Base-by-base conservation (phyloP, 1,139 yeast genomes). In the Debaryomycetaceae sp. region DNA sequence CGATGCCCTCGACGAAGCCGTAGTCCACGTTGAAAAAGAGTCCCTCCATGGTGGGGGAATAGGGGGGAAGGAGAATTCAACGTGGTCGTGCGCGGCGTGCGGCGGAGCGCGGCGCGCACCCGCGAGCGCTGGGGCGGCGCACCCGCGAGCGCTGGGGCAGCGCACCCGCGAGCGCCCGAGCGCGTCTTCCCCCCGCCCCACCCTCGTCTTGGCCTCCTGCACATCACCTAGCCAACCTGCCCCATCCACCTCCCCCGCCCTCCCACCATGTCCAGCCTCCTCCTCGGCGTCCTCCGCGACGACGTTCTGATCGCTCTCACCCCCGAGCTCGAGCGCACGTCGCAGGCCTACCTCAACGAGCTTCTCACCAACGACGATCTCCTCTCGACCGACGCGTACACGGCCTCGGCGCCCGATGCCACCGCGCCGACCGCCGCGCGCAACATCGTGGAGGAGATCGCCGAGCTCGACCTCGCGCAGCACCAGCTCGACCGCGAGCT, bases 1-100 rank as follows among this genome's bases (percentile, higher is more conserved):
- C 95, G 23, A 93, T 75, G 25, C 91, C 98, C 62, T 93, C 99
- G 45, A 91, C 73, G 62, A 74, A 93, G 18, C 98, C 98, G 56
- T 75, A 65, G 58, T 89, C 88, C 40, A 88, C 68, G 62, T 91
- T 91, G 62, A 91, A 91, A 58, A 66, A 83, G 31, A 85, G 69
- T 13, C 95, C 95, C 55, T 85, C 95, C 96, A 86, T 86, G 5
- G 5, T 24, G 10, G 10, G 5, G 23, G 17, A 13, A 15, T 5
- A 15, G 8, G 19, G 8, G 10, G 13, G 23, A 10, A n/a, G 16
- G 16, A 25, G 10, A 26, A 17, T 16, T 9, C 9, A 24, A 4
- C 5, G 16, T 8, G 21, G 29, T 27, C n/a, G 21, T 27, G 21
- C 14, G 21, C 12, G 23, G 29, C 21, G 9, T 9, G 21, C 21